Conservation (phyloP, 169 alveolate genomes). For the Babesia ovis region DNA sequence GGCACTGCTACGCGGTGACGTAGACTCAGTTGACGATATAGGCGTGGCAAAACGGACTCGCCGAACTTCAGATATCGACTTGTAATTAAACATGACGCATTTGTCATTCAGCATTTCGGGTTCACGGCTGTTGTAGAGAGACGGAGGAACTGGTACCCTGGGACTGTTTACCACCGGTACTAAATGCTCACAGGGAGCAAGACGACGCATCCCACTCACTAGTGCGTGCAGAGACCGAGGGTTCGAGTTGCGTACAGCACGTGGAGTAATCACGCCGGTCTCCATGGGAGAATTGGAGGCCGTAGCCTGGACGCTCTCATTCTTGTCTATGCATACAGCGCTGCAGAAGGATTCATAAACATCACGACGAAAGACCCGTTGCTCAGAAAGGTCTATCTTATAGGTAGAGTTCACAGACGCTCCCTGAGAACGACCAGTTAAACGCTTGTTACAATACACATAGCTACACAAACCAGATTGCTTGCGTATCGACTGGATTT, state of each 20-base stretch:
- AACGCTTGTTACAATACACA: slow-evolving; percentile 40
- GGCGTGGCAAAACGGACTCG: slow-evolving; percentile 23
- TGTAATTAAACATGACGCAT: slow-evolving; percentile 39
- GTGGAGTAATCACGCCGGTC: slow-evolving; percentile 58
- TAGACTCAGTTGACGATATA: not conserved
- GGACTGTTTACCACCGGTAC: not conserved
- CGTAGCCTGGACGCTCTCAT: slow-evolving; percentile 16
- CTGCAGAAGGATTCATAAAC: slow-evolving; percentile 63
- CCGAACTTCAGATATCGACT: slow-evolving; percentile 14
- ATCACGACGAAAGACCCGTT: slow-evolving; percentile 31
- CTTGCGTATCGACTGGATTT: slow-evolving; percentile 10
- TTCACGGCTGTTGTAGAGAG: not conserved
- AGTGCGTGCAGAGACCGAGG: slow-evolving; percentile 14
- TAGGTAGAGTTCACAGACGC: slow-evolving; percentile 23
- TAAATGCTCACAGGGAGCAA: not conserved
- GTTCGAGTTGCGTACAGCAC: slow-evolving; percentile 48
- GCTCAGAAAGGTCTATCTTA: slow-evolving; percentile 51
- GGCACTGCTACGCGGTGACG: not conserved
- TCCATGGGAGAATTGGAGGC: slow-evolving; percentile 61
- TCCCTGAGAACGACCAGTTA: not conserved
- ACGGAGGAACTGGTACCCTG: not conserved
- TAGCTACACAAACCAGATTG: slow-evolving; percentile 44
- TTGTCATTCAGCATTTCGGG: slow-evolving; percentile 4
- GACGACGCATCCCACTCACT: slow-evolving; percentile 7
- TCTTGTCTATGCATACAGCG: slow-evolving; percentile 39